Percentiles rank a stretch among this genome's conserved stretches.
Conservation (phyloP, 768 basidiomycete species). For the Clitopilus hobsonii region DNA sequence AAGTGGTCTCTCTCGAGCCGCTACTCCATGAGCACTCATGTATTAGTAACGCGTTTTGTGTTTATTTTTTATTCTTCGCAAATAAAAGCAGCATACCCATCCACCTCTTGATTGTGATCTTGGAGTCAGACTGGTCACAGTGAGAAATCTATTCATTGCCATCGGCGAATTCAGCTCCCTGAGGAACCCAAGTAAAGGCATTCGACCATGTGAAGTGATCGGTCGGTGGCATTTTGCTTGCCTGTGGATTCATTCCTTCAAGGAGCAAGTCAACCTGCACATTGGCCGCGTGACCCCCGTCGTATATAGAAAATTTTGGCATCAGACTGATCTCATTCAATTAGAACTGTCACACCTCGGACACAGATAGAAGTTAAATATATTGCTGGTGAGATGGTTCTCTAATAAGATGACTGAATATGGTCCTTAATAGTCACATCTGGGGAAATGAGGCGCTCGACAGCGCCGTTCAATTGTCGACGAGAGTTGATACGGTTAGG, state of each 20-base stretch:
- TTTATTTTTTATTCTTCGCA: background rate
- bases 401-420: background rate
- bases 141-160: background rate
- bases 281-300: background rate
- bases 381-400: background rate
- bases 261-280: background rate
- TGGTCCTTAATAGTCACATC: too few relatives aligned
- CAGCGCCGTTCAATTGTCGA: too few relatives aligned
- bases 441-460: background rate
- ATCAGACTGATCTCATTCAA: background rate
- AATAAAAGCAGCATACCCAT: background rate
- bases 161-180: background rate
- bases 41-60: background rate
- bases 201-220: background rate
- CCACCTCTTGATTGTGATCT: background rate
- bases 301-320: background rate
- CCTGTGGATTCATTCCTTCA: background rate
- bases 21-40: slow-evolving; percentile 1
- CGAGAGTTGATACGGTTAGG: too few relatives aligned
- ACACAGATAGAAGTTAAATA: background rate
- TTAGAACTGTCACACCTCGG: background rate
- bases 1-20: background rate
- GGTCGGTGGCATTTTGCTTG: background rate
- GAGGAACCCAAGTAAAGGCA: background rate
- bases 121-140: background rate